Percentiles rank a stretch among this genome's conserved stretches.
Conservation (phyloP, 352 stramenopile species). For the Vaucheria bursata region DNA sequence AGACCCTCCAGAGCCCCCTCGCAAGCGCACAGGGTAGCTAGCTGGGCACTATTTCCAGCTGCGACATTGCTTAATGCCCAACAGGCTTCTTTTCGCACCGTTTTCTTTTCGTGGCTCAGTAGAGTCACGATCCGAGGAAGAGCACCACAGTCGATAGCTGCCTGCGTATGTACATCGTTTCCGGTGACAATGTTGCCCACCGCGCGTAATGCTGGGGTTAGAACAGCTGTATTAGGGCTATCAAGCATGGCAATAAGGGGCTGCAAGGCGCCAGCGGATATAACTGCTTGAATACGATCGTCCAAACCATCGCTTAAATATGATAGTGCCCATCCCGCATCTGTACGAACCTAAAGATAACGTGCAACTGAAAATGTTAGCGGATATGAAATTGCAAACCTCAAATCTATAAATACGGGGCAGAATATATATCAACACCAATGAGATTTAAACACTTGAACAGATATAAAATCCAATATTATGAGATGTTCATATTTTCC, state of each 20-base stretch:
- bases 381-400: too few species aligned
- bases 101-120: conserved; percentile 74
- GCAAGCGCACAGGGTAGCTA: conserved; percentile 57
- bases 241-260: conserved; percentile 67
- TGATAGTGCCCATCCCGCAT: conserved; percentile 92
- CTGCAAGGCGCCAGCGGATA: conserved; percentile 69
- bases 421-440: neutral
- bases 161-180: conserved; percentile 79
- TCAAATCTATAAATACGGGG: neutral
- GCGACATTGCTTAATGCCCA: conserved; percentile 97
- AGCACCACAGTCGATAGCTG: conserved; percentile 81
- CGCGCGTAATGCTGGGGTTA: conserved; percentile 80
- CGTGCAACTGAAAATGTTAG: too few species aligned
- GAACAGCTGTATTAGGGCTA: conserved; percentile 60
- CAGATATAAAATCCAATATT: too few species aligned
- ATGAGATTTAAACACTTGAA: neutral
- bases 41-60: conserved; percentile 82
- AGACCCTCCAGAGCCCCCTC: conserved; percentile 61
- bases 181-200: conserved; percentile 95
- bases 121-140: conserved; percentile 73
- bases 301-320: conserved; percentile 94
- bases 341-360: conserved; percentile 75
- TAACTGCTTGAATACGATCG: conserved; percentile 84
- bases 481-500: too few species aligned
- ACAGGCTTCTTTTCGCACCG: conserved; percentile 78